Conservation (phyloP, 345 rosid genomes). For the Camelina neglecta region DNA sequence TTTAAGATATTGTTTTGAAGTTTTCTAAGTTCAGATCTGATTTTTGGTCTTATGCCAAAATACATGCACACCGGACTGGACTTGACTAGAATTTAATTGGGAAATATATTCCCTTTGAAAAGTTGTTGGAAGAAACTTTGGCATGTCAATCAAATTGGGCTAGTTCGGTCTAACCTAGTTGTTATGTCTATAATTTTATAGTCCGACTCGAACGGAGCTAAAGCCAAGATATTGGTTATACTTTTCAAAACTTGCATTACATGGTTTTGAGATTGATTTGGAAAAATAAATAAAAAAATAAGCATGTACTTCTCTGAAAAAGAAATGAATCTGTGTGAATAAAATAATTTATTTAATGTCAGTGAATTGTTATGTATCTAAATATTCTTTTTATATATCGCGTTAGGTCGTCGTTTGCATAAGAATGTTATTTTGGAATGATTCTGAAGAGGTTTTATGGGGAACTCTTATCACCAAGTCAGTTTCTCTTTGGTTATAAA, state of each 20-base stretch:
- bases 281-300: too few species aligned
- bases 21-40: slow-evolving; percentile 16
- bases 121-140: not conserved
- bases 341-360: too few species aligned
- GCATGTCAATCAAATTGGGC: not conserved
- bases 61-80: not conserved
- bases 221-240: not conserved
- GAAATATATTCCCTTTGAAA: not conserved
- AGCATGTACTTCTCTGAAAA: too few species aligned
- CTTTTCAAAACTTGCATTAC: not conserved
- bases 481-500: too few species aligned
- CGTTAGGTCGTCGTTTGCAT: too few species aligned
- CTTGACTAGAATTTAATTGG: slow-evolving; percentile 4
- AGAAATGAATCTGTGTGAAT: too few species aligned
- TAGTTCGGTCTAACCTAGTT: not conserved
- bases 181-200: not conserved
- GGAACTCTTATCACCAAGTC: too few species aligned
- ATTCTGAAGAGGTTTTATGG: too few species aligned
- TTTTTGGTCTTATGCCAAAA: slow-evolving; percentile 7
- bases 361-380: too few species aligned
- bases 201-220: not conserved
- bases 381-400: too few species aligned
- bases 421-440: too few species aligned
- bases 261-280: not conserved
- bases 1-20: slow-evolving; percentile 18